Percentiles rank a stretch among this genome's conserved stretches.
Evolutionary conservation across 192 early-diverging fungal species (phyloP).

Genomic region (Dissophora globulifera): DNA sequence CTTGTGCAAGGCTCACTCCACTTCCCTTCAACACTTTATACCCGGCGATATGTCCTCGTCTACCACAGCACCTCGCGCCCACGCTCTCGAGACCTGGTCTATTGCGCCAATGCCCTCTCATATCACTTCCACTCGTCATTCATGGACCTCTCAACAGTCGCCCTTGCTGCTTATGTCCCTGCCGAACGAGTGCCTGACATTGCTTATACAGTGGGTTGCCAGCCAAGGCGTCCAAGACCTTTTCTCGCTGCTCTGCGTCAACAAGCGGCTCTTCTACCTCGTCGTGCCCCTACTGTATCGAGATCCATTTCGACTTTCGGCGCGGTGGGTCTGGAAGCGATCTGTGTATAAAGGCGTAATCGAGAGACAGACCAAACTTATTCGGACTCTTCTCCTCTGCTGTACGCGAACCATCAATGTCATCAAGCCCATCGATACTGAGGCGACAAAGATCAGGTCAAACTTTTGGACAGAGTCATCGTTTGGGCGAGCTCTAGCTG

Average conservation of each 20-base stretch:
- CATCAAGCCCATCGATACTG: slow-evolving; percentile 8
- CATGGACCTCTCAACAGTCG: no score
- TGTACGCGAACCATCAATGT: slow-evolving; percentile 32
- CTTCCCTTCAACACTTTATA: no score
- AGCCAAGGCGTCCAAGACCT: slow-evolving; percentile 21
- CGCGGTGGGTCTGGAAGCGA: slow-evolving; percentile 36
- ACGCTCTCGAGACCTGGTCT: no score
- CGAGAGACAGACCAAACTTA: slow-evolving; percentile 38
- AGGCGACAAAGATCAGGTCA: not conserved
- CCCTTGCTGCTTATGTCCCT: slow-evolving; percentile 23
- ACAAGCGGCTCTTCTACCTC: slow-evolving; percentile 35
- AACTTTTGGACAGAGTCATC: slow-evolving; percentile 6
- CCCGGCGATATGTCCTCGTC: no score
- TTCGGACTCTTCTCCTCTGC: slow-evolving; percentile 36
- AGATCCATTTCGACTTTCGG: slow-evolving; percentile 32
- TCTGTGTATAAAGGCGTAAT: slow-evolving; percentile 39
- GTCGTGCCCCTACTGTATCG: slow-evolving; percentile 35
- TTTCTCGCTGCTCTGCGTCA: slow-evolving; percentile 36
- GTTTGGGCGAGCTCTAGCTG: slow-evolving; percentile 3
- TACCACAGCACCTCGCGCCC: no score
- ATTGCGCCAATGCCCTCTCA: no score
- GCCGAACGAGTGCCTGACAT: slow-evolving; percentile 23
- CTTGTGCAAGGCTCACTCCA: no score
- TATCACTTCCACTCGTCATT: no score
- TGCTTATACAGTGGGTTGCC: slow-evolving; percentile 33